Conservation (phyloP, 176 grass and related monocot genomes). For the Alopecurus myosuroides region DNA sequence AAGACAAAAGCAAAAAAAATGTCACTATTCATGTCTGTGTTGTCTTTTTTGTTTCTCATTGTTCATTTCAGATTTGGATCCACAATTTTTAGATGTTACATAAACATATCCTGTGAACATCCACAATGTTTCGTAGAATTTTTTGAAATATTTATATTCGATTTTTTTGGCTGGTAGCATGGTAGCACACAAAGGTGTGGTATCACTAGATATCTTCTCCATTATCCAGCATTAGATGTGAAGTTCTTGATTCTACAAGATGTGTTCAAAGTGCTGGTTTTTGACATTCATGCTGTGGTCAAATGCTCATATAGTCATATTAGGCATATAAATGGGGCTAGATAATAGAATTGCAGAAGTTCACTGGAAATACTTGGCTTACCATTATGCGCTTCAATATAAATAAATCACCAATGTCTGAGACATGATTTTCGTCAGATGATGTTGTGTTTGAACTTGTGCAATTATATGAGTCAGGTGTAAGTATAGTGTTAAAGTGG, state of each 20-base stretch:
- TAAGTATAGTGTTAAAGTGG: constrained; percentile 27
- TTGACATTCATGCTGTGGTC: constrained; percentile 5
- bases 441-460: constrained; percentile 37
- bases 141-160: too few relatives aligned
- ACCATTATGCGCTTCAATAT: constrained; percentile 99
- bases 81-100: too few relatives aligned
- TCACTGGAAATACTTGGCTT: constrained; percentile 19
- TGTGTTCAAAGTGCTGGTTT: background rate
- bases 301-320: background rate
- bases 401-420: constrained; percentile 69
- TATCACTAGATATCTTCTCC: too few relatives aligned
- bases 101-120: too few relatives aligned
- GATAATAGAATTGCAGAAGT: background rate
- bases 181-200: too few relatives aligned
- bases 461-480: constrained; percentile 40
- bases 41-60: too few relatives aligned
- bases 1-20: too few relatives aligned
- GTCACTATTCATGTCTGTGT: too few relatives aligned
- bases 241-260: background rate
- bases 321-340: background rate
- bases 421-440: constrained; percentile 40
- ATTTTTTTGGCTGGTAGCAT: too few relatives aligned
- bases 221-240: background rate
- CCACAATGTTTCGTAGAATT: too few relatives aligned
- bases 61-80: too few relatives aligned